These are phyloP conservation scores for Daldinia grandis DNA, from an alignment of 495 filamentous ascomycete species.

Conservation along the genomic window DNA sequence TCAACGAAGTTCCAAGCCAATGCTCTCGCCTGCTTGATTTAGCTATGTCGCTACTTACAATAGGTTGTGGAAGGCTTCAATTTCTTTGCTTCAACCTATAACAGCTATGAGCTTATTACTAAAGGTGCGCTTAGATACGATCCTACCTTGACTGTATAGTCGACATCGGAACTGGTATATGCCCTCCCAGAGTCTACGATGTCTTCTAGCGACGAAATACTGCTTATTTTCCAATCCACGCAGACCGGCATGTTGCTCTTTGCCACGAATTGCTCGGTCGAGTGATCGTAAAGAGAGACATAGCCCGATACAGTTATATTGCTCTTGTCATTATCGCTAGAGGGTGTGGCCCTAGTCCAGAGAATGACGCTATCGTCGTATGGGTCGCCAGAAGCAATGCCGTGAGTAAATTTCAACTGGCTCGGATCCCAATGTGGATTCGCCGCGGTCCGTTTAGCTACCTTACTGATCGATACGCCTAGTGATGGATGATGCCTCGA, in stretches of 20 bases:
- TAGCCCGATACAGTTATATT: constrained; percentile 64
- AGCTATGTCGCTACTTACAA: constrained; percentile 42
- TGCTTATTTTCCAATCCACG: constrained; percentile 59
- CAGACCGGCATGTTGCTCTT: constrained; percentile 66
- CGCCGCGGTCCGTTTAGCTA: constrained; percentile 47
- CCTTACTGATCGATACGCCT: constrained; percentile 61
- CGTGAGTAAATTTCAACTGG: constrained; percentile 66
- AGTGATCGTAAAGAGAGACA: constrained; percentile 65
- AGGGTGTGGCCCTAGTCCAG: constrained; percentile 68
- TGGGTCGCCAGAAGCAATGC: constrained; percentile 71
- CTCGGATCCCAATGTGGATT: constrained; percentile 53
- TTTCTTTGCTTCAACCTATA: constrained; percentile 64
- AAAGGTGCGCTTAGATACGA: neutral
- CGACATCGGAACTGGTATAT: constrained; percentile 70
- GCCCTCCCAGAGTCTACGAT: constrained; percentile 59
- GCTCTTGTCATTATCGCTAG: constrained; percentile 58
- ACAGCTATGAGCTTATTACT: constrained; percentile 9
- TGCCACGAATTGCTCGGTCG: constrained; percentile 58
- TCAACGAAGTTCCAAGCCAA: neutral
- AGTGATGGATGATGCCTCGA: constrained; percentile 65
- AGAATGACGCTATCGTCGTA: constrained; percentile 69
- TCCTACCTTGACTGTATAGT: constrained; percentile 69
- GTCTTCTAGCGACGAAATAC: constrained; percentile 48
- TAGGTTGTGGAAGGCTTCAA: constrained; percentile 66
- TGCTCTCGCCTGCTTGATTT: neutral